Evolutionary conservation across 108 stramenopile species (phyloP).

Genomic region (Cyclotella atomus): DNA sequence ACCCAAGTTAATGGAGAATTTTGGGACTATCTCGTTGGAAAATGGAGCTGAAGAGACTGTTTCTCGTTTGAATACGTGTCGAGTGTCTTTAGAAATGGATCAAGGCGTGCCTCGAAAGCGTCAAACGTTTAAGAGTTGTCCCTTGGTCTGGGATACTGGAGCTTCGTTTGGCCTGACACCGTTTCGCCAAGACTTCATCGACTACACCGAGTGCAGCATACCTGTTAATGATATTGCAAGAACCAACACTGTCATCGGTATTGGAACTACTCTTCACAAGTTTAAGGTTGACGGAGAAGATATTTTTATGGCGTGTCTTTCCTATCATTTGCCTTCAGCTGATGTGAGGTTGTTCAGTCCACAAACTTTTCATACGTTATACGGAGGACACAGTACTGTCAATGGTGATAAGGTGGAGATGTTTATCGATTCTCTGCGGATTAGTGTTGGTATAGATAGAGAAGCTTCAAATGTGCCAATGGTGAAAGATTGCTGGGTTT

Average conservation of each 20-base stretch:
- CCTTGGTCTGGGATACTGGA: slow-evolving; percentile 13
- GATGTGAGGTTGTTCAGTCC: neutral
- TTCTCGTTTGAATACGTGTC: neutral
- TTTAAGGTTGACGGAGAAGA: neutral
- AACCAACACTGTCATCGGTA: slow-evolving; percentile 1
- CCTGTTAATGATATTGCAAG: slow-evolving; percentile 8
- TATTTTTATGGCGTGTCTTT: neutral
- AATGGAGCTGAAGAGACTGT: neutral
- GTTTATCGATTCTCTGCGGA: neutral
- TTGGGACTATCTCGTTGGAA: neutral
- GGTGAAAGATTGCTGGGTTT: neutral
- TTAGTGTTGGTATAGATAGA: neutral
- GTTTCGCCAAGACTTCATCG: slow-evolving; percentile 5
- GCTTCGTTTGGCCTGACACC: slow-evolving; percentile 16
- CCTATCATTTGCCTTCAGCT: slow-evolving; percentile 1
- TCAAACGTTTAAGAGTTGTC: neutral
- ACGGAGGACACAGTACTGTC: neutral
- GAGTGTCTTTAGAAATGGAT: neutral
- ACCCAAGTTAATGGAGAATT: neutral
- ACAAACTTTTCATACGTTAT: neutral
- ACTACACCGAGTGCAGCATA: neutral
- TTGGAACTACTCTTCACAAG: slow-evolving; percentile 12
- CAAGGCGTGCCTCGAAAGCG: neutral
- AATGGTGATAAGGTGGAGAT: neutral
- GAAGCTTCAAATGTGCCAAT: slow-evolving; percentile 3